phyloP scores from a whole-genome alignment of 2,329 filamentous ascomycete genomes.

The Nemania bipapillata region DNA sequence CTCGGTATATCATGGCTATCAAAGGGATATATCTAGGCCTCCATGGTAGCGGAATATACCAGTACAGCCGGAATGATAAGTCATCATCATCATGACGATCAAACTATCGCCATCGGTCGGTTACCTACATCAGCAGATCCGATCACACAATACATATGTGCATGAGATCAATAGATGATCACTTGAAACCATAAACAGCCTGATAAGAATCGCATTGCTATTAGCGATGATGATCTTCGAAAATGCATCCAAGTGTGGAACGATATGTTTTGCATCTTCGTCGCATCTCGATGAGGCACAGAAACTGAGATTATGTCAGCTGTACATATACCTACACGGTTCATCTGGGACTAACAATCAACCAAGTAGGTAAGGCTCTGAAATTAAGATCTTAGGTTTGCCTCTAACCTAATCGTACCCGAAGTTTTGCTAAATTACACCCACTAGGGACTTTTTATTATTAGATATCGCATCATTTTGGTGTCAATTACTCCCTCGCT shows the following conservation, averaged over 20 bases:
- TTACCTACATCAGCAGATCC: neutral
- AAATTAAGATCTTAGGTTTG: constrained; percentile 5
- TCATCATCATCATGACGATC: neutral
- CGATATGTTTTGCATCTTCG: constrained; percentile 1
- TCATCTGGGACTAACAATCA: too few relatives aligned
- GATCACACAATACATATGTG: neutral
- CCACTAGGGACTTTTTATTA: neutral
- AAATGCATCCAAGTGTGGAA: neutral
- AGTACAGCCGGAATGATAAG: neutral
- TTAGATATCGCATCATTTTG: constrained; percentile 16
- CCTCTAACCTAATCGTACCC: constrained; percentile 1
- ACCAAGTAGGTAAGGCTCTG: neutral
- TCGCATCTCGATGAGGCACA: neutral
- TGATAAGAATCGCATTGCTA: constrained; percentile 9
- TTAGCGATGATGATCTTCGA: neutral
- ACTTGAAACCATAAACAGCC: too few relatives aligned
- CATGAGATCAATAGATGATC: neutral
- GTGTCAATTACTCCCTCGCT: constrained; percentile 5
- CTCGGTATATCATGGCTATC: constrained; percentile 9
- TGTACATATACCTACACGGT: neutral
- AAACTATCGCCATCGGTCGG: neutral
- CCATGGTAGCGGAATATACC: neutral
- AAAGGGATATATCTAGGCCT: neutral
- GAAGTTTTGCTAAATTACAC: neutral
- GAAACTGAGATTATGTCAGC: neutral